Percentiles rank a stretch among this genome's conserved stretches.
phyloP scores from a whole-genome alignment of 2,329 filamentous ascomycete genomes.

The Aureobasidium pullulans region DNA sequence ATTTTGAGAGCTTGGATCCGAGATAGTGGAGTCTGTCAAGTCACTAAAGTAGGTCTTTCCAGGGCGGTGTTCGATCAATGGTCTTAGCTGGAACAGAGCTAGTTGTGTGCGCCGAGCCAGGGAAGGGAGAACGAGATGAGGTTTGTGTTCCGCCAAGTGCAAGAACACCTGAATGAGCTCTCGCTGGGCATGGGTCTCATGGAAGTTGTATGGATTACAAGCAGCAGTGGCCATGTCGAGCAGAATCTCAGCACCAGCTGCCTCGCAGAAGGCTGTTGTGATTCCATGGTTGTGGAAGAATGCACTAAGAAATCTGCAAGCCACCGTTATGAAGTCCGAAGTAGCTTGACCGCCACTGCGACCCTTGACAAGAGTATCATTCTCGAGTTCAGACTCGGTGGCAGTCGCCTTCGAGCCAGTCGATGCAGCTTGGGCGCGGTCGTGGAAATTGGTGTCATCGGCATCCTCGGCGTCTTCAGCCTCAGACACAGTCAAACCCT shows the following conservation, averaged over 20 bases:
- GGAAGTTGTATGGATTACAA: slow-evolving; percentile 68
- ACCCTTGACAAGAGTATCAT: slow-evolving; percentile 12
- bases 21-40: slow-evolving; percentile 11
- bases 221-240: slow-evolving; percentile 78
- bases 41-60: slow-evolving; percentile 18
- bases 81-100: slow-evolving; percentile 60
- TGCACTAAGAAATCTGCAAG: slow-evolving; percentile 67
- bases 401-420: background rate
- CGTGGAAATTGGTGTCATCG: slow-evolving; percentile 7
- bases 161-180: slow-evolving; percentile 68
- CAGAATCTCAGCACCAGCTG: slow-evolving; percentile 73
- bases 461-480: background rate
- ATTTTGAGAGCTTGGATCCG: slow-evolving; percentile 18
- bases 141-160: slow-evolving; percentile 70
- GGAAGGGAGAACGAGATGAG: slow-evolving; percentile 74
- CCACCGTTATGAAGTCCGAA: slow-evolving; percentile 50
- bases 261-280: slow-evolving; percentile 66
- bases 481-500: slow-evolving; percentile 22
- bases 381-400: slow-evolving; percentile 13
- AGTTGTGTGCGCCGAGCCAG: slow-evolving; percentile 66
- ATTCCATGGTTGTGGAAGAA: slow-evolving; percentile 70
- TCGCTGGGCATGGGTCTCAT: slow-evolving; percentile 59
- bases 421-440: background rate
- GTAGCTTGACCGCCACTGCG: slow-evolving; percentile 14
- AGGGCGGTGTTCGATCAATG: slow-evolving; percentile 46